These are phyloP conservation scores for Byssothecium circinans DNA, from an alignment of 2,329 filamentous ascomycete genomes.

Conservation along the genomic window DNA sequence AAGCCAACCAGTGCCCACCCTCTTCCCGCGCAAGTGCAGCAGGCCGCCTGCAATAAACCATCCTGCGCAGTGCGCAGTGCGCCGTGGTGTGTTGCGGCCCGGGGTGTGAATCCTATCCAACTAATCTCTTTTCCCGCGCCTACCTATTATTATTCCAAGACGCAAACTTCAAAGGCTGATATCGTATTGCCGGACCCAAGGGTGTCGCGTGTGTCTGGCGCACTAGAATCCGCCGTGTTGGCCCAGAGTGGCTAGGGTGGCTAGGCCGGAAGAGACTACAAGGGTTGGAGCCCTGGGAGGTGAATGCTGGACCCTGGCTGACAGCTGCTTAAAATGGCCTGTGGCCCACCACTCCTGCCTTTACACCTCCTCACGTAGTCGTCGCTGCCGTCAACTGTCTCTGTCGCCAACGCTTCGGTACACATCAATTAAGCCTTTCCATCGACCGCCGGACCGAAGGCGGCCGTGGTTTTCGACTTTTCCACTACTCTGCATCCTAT, in stretches of 20 bases:
- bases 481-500: not conserved
- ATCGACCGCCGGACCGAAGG: too few species aligned
- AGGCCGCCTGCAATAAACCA: not conserved
- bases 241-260: constrained; percentile 19
- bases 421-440: not conserved
- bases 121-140: constrained; percentile 8
- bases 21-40: constrained; percentile 16
- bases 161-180: constrained; percentile 6
- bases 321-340: constrained; percentile 30
- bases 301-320: constrained; percentile 26
- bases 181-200: constrained; percentile 16
- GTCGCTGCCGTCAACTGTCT: constrained; percentile 14
- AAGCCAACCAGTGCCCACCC: too few species aligned
- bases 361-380: constrained; percentile 9
- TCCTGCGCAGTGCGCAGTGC: not conserved
- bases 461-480: not conserved
- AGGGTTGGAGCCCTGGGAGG: constrained; percentile 5
- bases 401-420: not conserved
- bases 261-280: too few species aligned
- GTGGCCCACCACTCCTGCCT: constrained; percentile 23
- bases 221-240: constrained; percentile 13
- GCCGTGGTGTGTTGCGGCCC: constrained; percentile 12
- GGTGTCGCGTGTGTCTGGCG: constrained; percentile 39
- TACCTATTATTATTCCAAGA: constrained; percentile 12
- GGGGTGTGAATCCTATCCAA: constrained; percentile 8